A percentile compares a stretch with the other conserved stretches of the same genome.
Conservation (phyloP, 1,139 yeast genomes). For the Pichiaceae sp. region DNA sequence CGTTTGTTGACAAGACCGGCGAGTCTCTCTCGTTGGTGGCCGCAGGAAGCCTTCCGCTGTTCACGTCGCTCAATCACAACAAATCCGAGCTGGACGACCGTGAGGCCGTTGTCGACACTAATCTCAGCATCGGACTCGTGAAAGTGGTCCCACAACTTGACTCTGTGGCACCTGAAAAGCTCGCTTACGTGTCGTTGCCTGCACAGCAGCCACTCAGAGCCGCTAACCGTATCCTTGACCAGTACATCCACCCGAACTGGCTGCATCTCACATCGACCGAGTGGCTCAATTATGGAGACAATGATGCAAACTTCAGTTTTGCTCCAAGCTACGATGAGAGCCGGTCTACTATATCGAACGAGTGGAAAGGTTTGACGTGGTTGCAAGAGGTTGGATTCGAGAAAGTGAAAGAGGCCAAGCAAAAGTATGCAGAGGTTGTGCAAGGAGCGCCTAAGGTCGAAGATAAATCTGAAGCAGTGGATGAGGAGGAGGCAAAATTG, state of each 20-base stretch:
- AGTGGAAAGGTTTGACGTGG: slow-evolving; percentile 68
- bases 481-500: slow-evolving; percentile 8
- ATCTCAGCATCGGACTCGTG: slow-evolving; percentile 41
- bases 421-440: slow-evolving; percentile 9
- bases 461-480: slow-evolving; percentile 5
- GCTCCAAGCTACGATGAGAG: slow-evolving; percentile 75
- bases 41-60: slow-evolving; percentile 48
- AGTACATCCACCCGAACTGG: slow-evolving; percentile 83
- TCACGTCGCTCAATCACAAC: slow-evolving; percentile 51
- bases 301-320: slow-evolving; percentile 48
- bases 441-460: slow-evolving; percentile 11
- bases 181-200: slow-evolving; percentile 27
- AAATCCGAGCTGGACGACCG: slow-evolving; percentile 64
- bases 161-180: slow-evolving; percentile 24
- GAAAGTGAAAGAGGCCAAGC: slow-evolving; percentile 34
- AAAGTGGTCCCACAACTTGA: slow-evolving; percentile 48
- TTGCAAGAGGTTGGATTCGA: slow-evolving; percentile 61
- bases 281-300: slow-evolving; percentile 61
- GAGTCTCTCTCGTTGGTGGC: slow-evolving; percentile 47
- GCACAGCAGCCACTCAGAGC: slow-evolving; percentile 56
- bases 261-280: slow-evolving; percentile 71
- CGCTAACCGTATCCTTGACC: slow-evolving; percentile 55
- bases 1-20: slow-evolving; percentile 50
- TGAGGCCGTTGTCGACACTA: slow-evolving; percentile 47
- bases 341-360: slow-evolving; percentile 55